A percentile compares a stretch with the other conserved stretches of the same genome.
Evolutionary conservation across 2,329 filamentous ascomycete genomes (phyloP).

Genomic region (Apiospora rasikravindrae): DNA sequence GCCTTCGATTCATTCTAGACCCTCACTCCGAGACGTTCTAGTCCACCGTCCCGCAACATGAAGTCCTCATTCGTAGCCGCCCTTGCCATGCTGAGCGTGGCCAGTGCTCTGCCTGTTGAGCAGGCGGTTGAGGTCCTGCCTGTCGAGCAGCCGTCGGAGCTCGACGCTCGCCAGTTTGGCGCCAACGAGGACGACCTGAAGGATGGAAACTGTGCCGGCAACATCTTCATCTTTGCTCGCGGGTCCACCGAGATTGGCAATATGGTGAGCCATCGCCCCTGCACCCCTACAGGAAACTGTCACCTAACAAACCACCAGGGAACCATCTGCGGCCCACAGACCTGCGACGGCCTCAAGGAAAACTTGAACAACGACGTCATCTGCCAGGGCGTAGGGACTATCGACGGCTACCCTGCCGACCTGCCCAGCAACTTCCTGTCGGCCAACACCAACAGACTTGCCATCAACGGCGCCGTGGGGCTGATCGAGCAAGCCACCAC

Average conservation of each 20-base stretch:
- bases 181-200: slow-evolving; percentile 26
- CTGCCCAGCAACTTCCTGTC: slow-evolving; percentile 37
- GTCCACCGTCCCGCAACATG: slow-evolving; percentile 19
- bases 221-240: slow-evolving; percentile 43
- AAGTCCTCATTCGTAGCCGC: slow-evolving; percentile 22
- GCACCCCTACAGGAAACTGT: not conserved
- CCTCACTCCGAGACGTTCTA: not conserved
- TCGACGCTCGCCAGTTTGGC: slow-evolving; percentile 20
- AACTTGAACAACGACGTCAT: slow-evolving; percentile 36
- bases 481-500: slow-evolving; percentile 36
- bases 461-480: slow-evolving; percentile 37
- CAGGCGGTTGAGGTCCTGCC: slow-evolving; percentile 11
- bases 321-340: slow-evolving; percentile 35
- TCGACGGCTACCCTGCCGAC: slow-evolving; percentile 36
- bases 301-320: slow-evolving; percentile 29
- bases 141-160: slow-evolving; percentile 19
- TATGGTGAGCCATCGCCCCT: slow-evolving; percentile 31
- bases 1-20: not conserved
- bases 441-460: slow-evolving; percentile 31
- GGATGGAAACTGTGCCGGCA: slow-evolving; percentile 34
- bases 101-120: slow-evolving; percentile 23
- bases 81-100: slow-evolving; percentile 22
- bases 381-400: slow-evolving; percentile 41
- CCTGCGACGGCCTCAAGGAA: slow-evolving; percentile 35
- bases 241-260: slow-evolving; percentile 41